A percentile compares a stretch with the other conserved stretches of the same genome.
phyloP scores from a whole-genome alignment of 2,329 filamentous ascomycete species.

The Pyrenophora teres region DNA sequence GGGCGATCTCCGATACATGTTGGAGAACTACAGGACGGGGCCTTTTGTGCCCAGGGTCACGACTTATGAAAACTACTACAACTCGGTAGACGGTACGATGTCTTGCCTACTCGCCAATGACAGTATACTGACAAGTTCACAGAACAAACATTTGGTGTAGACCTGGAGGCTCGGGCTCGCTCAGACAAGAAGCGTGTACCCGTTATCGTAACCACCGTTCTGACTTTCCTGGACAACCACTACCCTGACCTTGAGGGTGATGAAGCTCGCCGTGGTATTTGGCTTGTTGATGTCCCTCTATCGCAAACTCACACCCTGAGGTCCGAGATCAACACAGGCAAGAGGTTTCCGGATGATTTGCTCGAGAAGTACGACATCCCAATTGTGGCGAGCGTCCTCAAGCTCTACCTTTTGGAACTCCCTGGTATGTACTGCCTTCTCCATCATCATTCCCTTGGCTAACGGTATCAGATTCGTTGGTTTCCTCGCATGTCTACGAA shows the following conservation, averaged over 20 bases:
- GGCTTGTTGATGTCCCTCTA: conserved; percentile 90
- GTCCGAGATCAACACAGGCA: conserved; percentile 83
- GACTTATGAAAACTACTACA: conserved; percentile 99
- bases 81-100: conserved; percentile 75
- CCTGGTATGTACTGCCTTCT: conserved; percentile 66
- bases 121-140: conserved; percentile 20
- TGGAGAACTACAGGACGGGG: conserved; percentile 96
- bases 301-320: conserved; percentile 83
- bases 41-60: conserved; percentile 88
- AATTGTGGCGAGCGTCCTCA: conserved; percentile 88
- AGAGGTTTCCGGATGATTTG: conserved; percentile 73
- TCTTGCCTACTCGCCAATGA: background rate
- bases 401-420: conserved; percentile 92
- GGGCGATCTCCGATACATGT: conserved; percentile 86
- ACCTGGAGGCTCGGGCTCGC: conserved; percentile 91
- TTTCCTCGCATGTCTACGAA: conserved; percentile 97
- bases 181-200: conserved; percentile 96
- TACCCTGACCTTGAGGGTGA: conserved; percentile 98
- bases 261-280: conserved; percentile 87
- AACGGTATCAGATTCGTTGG: conserved; percentile 76
- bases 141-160: conserved; percentile 97
- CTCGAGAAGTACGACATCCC: conserved; percentile 91
- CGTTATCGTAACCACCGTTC: conserved; percentile 84
- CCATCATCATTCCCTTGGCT: conserved; percentile 16
- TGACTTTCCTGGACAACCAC: conserved; percentile 94